phyloP scores from a whole-genome alignment of 75 land plant species.

The Pinus taeda region DNA sequence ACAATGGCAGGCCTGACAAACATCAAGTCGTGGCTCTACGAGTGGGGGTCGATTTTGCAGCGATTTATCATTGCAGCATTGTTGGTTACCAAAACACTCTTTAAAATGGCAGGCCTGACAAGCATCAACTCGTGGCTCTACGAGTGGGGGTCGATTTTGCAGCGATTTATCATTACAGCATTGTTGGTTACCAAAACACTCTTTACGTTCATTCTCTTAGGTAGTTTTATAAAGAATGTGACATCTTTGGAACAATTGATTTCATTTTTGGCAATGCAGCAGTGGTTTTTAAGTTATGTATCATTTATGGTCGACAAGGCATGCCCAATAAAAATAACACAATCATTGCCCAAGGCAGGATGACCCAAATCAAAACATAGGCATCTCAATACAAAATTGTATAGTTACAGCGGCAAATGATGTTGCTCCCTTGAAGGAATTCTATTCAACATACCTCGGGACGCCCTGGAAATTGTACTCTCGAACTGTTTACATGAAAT shows the following conservation, averaged over 20 bases:
- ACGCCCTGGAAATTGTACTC: constrained; percentile 18
- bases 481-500: no score
- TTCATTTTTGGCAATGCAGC: constrained; percentile 31
- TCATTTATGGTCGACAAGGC: constrained; percentile 3
- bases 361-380: background rate
- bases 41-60: constrained; percentile 7
- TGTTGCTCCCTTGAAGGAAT: background rate
- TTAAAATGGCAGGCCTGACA: no score
- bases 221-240: constrained; percentile 18
- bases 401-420: constrained; percentile 4
- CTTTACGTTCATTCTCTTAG: background rate
- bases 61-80: constrained; percentile 11
- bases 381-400: constrained; percentile 22
- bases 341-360: constrained; percentile 18
- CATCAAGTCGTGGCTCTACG: background rate
- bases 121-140: background rate
- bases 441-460: constrained; percentile 11
- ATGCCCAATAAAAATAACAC: constrained; percentile 14
- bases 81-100: constrained; percentile 18
- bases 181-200: constrained; percentile 21
- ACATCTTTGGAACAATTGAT: constrained; percentile 16
- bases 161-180: constrained; percentile 10
- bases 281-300: constrained; percentile 21
- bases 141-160: constrained; percentile 3
- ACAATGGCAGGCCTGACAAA: no score